Evolutionary conservation across 495 filamentous ascomycete species (phyloP).

Genomic region (Xeromyces bisporus): DNA sequence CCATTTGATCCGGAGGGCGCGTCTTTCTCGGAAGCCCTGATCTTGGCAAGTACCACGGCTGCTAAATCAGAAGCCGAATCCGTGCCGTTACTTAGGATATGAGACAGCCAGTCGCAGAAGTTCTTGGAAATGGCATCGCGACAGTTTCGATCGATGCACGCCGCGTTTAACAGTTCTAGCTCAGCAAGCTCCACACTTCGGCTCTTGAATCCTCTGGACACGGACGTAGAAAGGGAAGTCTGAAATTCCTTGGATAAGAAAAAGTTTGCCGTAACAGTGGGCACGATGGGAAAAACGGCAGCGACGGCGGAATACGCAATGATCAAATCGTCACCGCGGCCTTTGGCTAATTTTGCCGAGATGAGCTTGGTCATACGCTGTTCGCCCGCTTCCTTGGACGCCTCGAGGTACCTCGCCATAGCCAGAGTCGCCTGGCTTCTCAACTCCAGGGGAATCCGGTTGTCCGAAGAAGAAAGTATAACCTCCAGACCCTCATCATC

Average conservation of each 20-base stretch:
- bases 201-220: slow-evolving; percentile 57
- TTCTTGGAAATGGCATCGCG: slow-evolving; percentile 64
- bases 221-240: slow-evolving; percentile 45
- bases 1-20: slow-evolving; percentile 19
- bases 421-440: slow-evolving; percentile 60
- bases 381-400: slow-evolving; percentile 48
- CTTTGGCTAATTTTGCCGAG: slow-evolving; percentile 30
- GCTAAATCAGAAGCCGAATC: slow-evolving; percentile 51
- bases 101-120: slow-evolving; percentile 68
- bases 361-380: slow-evolving; percentile 53
- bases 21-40: slow-evolving; percentile 34
- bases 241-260: slow-evolving; percentile 80
- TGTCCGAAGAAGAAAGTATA: slow-evolving; percentile 60
- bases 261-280: slow-evolving; percentile 48
- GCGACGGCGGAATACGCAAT: slow-evolving; percentile 79
- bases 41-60: slow-evolving; percentile 71
- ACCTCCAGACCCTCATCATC: slow-evolving; percentile 67
- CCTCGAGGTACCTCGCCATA: slow-evolving; percentile 63
- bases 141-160: slow-evolving; percentile 65
- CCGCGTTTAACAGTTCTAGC: slow-evolving; percentile 76
- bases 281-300: slow-evolving; percentile 69
- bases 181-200: slow-evolving; percentile 63
- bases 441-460: slow-evolving; percentile 48
- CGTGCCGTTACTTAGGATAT: slow-evolving; percentile 51
- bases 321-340: slow-evolving; percentile 41